Conservation (phyloP, 305 asterid genomes). For the Euphrasia arctica region DNA sequence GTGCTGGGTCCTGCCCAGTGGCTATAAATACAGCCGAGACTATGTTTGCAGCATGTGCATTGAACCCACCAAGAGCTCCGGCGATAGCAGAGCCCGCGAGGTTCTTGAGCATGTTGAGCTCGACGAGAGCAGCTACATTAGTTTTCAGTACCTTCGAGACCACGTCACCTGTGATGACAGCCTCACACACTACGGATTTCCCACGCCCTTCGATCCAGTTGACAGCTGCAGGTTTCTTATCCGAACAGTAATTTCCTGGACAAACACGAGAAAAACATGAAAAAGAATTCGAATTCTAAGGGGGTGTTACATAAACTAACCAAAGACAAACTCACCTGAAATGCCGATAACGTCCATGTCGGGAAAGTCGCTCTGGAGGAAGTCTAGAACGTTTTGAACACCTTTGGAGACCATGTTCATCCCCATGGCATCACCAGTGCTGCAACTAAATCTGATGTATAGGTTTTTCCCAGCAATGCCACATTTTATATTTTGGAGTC, state of each 20-base stretch:
- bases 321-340: constrained; percentile 48
- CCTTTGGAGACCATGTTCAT: constrained; percentile 98
- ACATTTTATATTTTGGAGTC: constrained; percentile 62
- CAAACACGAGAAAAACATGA: constrained; percentile 14
- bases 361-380: constrained; percentile 63
- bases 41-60: constrained; percentile 88
- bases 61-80: constrained; percentile 92
- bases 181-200: constrained; percentile 91
- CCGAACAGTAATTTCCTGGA: constrained; percentile 81
- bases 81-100: constrained; percentile 88
- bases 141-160: constrained; percentile 73
- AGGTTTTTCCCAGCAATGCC: constrained; percentile 82
- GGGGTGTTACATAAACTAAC: too few species aligned
- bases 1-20: constrained; percentile 98
- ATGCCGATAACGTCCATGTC: constrained; percentile 92
- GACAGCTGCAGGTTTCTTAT: constrained; percentile 87
- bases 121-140: constrained; percentile 63
- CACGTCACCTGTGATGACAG: constrained; percentile 50
- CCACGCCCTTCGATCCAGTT: constrained; percentile 97
- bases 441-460: constrained; percentile 67
- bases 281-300: too few species aligned
- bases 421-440: constrained; percentile 97
- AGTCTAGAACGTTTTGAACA: constrained; percentile 83
- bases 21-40: constrained; percentile 89
- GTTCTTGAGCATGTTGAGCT: constrained; percentile 93